A percentile compares a stretch with the other conserved stretches of the same genome.
Conservation (phyloP, 2,329 filamentous ascomycete species). For the Podosphaera xanthii region DNA sequence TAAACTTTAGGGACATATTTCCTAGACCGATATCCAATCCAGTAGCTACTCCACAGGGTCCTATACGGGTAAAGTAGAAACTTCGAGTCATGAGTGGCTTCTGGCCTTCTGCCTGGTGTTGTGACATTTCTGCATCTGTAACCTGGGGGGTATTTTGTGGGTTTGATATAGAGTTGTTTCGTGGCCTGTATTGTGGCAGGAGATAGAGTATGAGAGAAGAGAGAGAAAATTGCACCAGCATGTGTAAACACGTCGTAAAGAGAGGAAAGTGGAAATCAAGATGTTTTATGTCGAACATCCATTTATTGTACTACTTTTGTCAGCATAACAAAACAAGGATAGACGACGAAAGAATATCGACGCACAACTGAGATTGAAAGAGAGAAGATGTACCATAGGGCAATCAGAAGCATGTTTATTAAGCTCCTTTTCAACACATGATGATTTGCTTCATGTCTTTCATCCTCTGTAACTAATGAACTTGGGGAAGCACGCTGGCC, state of each 20-base stretch:
- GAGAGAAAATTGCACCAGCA: conserved; percentile 79
- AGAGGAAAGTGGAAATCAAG: conserved; percentile 86
- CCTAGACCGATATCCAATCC: conserved; percentile 89
- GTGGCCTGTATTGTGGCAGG: conserved; percentile 61
- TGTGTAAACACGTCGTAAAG: conserved; percentile 87
- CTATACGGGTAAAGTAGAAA: conserved; percentile 82
- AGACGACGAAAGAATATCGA: conserved; percentile 6
- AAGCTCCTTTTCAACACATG: conserved; percentile 44
- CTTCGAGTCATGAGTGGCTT: conserved; percentile 54
- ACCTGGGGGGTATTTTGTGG: conserved; percentile 14
- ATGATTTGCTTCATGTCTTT: conserved; percentile 54
- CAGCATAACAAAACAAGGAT: background rate
- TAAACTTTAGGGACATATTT: conserved; percentile 89
- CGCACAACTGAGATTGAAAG: conserved; percentile 76
- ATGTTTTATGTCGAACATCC: conserved; percentile 82
- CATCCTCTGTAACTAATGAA: conserved; percentile 39
- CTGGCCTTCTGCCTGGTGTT: conserved; percentile 14
- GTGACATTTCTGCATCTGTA: conserved; percentile 12
- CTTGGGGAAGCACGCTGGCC: conserved; percentile 45
- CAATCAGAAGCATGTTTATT: conserved; percentile 62
- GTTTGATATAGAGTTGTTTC: conserved; percentile 18
- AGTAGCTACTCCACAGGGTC: conserved; percentile 77
- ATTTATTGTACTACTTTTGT: conserved; percentile 70
- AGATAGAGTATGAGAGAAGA: conserved; percentile 58
- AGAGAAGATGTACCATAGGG: conserved; percentile 75